Conservation (phyloP, 495 filamentous ascomycete genomes). For the Tuber borchii region DNA sequence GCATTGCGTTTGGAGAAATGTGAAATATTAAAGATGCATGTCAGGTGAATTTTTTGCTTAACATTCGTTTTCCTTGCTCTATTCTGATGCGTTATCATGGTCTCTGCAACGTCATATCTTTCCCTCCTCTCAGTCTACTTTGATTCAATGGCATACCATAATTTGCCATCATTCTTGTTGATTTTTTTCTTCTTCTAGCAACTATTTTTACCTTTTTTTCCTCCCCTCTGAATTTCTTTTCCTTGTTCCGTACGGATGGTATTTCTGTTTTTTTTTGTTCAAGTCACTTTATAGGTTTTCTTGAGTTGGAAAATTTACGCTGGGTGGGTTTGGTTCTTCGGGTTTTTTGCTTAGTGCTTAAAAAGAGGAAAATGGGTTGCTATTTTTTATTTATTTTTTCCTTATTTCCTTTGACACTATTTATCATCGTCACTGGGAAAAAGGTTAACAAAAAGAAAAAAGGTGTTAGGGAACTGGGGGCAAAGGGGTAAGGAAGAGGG, state of each 20-base stretch:
- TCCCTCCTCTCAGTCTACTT: constrained; percentile 32
- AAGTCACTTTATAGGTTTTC: constrained; percentile 31
- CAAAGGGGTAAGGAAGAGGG: not conserved
- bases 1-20: not conserved
- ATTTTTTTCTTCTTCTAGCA: constrained; percentile 36
- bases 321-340: constrained; percentile 28
- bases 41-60: constrained; percentile 3
- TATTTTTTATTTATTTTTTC: constrained; percentile 19
- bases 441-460: not conserved
- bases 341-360: constrained; percentile 16
- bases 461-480: constrained; percentile 1
- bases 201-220: constrained; percentile 14
- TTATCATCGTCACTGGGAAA: not conserved
- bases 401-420: constrained; percentile 7
- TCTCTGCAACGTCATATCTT: constrained; percentile 19
- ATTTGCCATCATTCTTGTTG: constrained; percentile 36
- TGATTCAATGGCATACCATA: constrained; percentile 34
- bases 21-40: constrained; percentile 11
- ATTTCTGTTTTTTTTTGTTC: constrained; percentile 20
- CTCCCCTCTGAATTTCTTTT: constrained; percentile 20
- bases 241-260: constrained; percentile 27
- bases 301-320: constrained; percentile 34
- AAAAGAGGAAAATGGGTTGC: constrained; percentile 37
- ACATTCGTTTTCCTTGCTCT: constrained; percentile 1
- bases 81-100: not conserved